phyloP scores from a whole-genome alignment of 768 basidiomycete species.

The Boletellus emodensis region DNA sequence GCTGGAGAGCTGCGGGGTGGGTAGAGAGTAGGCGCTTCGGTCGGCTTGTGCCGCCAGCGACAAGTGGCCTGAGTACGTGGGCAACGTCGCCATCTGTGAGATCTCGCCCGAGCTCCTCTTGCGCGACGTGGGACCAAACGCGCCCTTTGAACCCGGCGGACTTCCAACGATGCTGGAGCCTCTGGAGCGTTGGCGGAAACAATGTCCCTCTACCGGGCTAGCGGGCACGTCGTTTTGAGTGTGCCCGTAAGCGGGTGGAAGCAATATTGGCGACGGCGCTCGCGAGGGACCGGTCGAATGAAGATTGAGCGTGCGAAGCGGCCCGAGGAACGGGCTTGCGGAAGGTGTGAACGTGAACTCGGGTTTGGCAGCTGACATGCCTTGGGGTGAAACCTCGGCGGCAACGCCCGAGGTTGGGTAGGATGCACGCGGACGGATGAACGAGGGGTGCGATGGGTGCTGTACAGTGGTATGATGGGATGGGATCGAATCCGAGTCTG shows the following conservation, averaged over 20 bases:
- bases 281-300: constrained; percentile 67
- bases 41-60: constrained; percentile 26
- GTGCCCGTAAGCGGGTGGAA: constrained; percentile 46
- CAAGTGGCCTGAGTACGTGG: constrained; percentile 32
- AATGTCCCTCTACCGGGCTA: constrained; percentile 34
- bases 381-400: constrained; percentile 31
- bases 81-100: constrained; percentile 25
- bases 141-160: constrained; percentile 32
- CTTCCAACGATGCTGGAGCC: constrained; percentile 35
- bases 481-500: constrained; percentile 51
- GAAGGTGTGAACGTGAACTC: constrained; percentile 58
- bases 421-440: constrained; percentile 26
- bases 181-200: constrained; percentile 24
- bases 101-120: constrained; percentile 32
- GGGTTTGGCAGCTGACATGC: constrained; percentile 21
- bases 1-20: constrained; percentile 62
- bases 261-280: constrained; percentile 65
- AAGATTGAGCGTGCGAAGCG: constrained; percentile 69
- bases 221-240: constrained; percentile 25
- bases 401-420: constrained; percentile 18
- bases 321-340: constrained; percentile 77
- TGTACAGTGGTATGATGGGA: constrained; percentile 24
- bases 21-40: constrained; percentile 32
- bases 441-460: constrained; percentile 27
- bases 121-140: constrained; percentile 21